These are phyloP conservation scores for Oryza glumipatula DNA, from an alignment of 176 grass and related monocot species.

Conservation along the genomic window DNA sequence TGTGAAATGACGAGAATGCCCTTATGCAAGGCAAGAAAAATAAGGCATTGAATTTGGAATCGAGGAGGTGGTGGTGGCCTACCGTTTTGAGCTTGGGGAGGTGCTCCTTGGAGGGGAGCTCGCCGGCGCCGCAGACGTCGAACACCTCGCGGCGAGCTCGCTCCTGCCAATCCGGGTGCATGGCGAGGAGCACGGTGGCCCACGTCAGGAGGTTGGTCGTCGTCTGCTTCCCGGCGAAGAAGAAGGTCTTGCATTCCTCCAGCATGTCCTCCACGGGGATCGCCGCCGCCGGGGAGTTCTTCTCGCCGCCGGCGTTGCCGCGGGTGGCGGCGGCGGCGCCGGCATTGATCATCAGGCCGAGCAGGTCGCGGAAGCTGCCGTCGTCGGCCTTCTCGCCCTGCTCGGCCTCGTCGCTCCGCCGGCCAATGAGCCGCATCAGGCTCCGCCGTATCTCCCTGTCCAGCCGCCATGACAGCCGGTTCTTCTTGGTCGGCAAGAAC, in stretches of 20 bases:
- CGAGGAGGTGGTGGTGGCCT: background rate
- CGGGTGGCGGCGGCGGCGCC: background rate
- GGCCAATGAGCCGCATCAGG: conserved; percentile 60
- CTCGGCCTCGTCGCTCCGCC: conserved; percentile 49
- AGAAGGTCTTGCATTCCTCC: conserved; percentile 99
- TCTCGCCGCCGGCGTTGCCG: background rate
- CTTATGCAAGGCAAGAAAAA: background rate
- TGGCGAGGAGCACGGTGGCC: conserved; percentile 89
- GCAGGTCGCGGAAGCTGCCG: conserved; percentile 59
- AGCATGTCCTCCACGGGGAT: conserved; percentile 77
- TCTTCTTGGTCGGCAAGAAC: conserved; percentile 83
- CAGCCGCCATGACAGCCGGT: conserved; percentile 72
- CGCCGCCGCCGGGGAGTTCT: background rate
- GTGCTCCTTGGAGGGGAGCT: conserved; percentile 71
- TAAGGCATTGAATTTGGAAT: background rate
- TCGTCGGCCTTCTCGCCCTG: background rate
- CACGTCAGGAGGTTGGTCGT: conserved; percentile 86
- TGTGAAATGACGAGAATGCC: background rate
- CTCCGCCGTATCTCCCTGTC: conserved; percentile 66
- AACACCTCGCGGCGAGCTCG: conserved; percentile 72
- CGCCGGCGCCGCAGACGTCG: conserved; percentile 62
- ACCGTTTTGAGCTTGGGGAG: conserved; percentile 82
- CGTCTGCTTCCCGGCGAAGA: conserved; percentile 98
- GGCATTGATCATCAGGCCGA: conserved; percentile 78
- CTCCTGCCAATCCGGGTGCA: conserved; percentile 96